A percentile compares a stretch with the other conserved stretches of the same genome.
These are phyloP conservation scores for Gonium pectorale DNA, from an alignment of 139 green algal species.

Conservation along the genomic window DNA sequence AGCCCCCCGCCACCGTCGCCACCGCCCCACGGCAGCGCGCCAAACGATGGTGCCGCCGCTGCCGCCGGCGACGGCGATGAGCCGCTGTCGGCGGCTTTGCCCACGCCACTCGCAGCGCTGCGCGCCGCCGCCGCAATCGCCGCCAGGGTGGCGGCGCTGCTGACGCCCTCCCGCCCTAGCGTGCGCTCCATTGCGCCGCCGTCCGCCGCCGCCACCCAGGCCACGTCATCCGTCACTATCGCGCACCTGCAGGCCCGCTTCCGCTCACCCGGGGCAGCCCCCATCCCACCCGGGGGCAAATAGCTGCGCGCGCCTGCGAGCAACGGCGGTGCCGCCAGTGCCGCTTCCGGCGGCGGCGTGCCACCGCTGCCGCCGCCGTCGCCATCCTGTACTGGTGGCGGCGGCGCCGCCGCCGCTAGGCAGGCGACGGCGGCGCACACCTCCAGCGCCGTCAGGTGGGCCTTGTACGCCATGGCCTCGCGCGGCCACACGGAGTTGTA, in stretches of 20 bases:
- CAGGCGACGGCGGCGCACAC: too few relatives aligned
- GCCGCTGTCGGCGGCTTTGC: not conserved
- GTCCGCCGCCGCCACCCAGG: slow-evolving; percentile 8
- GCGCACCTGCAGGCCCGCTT: not conserved
- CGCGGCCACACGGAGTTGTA: slow-evolving; percentile 17
- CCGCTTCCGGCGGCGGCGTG: not conserved
- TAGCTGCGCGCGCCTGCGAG: too few relatives aligned
- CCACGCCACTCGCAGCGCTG: too few relatives aligned
- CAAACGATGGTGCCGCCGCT: not conserved
- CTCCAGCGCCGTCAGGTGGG: slow-evolving; percentile 27
- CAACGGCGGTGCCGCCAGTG: not conserved
- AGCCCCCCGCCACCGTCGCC: too few relatives aligned
- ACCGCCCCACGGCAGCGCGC: not conserved
- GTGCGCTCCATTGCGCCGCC: not conserved
- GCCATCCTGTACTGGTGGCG: not conserved
- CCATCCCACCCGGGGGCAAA: too few relatives aligned
- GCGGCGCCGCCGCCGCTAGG: not conserved
- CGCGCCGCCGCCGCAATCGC: not conserved
- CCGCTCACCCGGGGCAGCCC: too few relatives aligned
- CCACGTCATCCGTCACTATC: slow-evolving; percentile 7
- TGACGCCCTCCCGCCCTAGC: not conserved
- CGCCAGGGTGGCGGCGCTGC: not conserved
- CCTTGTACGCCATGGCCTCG: slow-evolving; percentile 15
- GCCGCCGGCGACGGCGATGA: not conserved
- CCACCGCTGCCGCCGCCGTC: not conserved